Base-by-base conservation (phyloP, 352 stramenopile species). In the Phytophthora cactorum region DNA sequence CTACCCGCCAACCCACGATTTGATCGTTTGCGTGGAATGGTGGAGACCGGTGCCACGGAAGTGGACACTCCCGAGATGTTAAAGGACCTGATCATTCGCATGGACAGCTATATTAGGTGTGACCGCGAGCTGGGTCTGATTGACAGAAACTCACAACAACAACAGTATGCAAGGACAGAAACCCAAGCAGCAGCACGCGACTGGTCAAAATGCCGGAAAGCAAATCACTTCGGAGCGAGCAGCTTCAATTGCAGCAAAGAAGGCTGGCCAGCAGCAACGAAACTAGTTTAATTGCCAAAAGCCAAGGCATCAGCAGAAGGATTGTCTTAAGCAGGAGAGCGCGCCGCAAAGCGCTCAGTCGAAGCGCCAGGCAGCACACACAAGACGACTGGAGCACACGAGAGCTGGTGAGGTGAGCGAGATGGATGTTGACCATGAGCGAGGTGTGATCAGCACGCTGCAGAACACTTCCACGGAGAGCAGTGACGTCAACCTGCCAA, bases 41-140 rank as follows among this genome's bases (percentile, higher is more conserved):
- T 49, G 15, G 17, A 49, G 17, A 49, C 29, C 3, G 17, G 43
- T 5, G 43, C 43, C 39, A 45, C 27, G 31, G 56, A 9, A n/a
- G 25, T 52, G 5, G 51, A 61, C n/a, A 56, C 51, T 9, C 31
- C 51, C 15, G 59, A 60, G 1, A 60, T 61, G 38, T 27, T 60
- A 15, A 55, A 52, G 15, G 32, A 60, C 17, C 51, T 56, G 17
- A 60, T 67, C n/a, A 10, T 67, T 3, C 31, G 50, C 8, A 60
- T 51, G 31, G 51, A 60, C 44, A 60, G 41, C 7, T 60, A 49
- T 15, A 60, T 61, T 25, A 28, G 29, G 7, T 29, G 43, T n/a
- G 17, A 49, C 43, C 39, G 39, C 5, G 39, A 45, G 39, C 15
- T 45, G 9, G 39, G 39, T 22, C 39, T 25, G 15, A 22, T 22